Evolutionary conservation across 176 grass and related monocot genomes (phyloP), one percentile per base, ranked within the genome.

Genomic region (Carex cristatella): DNA sequence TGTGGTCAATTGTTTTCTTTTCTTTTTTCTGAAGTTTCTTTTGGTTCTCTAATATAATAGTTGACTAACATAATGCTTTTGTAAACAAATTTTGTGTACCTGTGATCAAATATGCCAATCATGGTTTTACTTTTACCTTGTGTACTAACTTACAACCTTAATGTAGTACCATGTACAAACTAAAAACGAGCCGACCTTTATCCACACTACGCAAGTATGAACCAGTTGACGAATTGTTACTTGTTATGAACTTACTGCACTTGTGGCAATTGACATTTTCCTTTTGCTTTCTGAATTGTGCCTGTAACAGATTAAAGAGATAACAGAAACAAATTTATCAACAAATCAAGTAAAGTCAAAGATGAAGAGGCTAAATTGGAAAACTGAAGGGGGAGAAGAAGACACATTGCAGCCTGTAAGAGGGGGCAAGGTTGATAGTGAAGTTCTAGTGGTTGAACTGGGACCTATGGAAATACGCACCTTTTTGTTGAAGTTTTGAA

Each of bases 381-480:
- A 78, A 35, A 83, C 92, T 10, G 5, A 68, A 23, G 86, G 79
- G 27, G 84, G 87, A 33, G 81, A 49, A 40, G 62, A 86, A 84
- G 87, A 6, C 80, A 79, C 54, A 12, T 66, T 87, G 2, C 16
- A 30, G 11, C 90, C 92, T 6, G 0, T 89, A 19, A 92, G 68
- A 66, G 92, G 94, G 19, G 85, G 89, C 16, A 69, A 89, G 0
- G 89, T 97, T 73, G 70, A 90, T 40, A 87, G 28, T 84, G 11
- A 60, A 61, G 27, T 78, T 68, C 90, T 91, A 42, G 16, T 97
- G 16, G 90, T 94, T 46, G 90, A 90, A 64, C 67, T 97, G 15
- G 92, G 89, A 42, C 94, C 94, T 2, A 97, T 94, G 94, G 94
- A 97, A 86, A 97, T 97, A 86, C 90, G 94, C 14, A 97, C 94